Percentiles rank a stretch among this genome's conserved stretches.
Conservation (phyloP, 1,284 basidiomycete species). For the Austroboletus rostrupii region DNA sequence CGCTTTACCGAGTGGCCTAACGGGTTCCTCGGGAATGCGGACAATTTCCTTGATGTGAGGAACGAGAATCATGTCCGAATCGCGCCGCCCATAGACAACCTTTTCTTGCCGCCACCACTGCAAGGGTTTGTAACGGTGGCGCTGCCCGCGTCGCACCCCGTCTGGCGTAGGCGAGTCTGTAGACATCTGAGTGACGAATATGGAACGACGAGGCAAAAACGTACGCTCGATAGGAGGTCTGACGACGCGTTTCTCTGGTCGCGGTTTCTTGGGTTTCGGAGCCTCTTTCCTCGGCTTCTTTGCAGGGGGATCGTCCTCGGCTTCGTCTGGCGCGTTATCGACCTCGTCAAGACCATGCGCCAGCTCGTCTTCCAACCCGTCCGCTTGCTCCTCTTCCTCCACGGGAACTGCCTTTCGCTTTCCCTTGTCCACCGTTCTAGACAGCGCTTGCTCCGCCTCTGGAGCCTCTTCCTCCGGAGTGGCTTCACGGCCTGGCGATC, state of each 20-base stretch:
- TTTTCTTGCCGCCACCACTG: constrained; percentile 94
- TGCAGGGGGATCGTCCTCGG: constrained; percentile 29
- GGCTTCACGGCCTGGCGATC: constrained; percentile 36
- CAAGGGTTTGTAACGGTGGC: constrained; percentile 74
- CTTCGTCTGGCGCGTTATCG: constrained; percentile 38
- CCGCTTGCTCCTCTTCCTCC: constrained; percentile 30
- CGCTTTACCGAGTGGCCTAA: constrained; percentile 49
- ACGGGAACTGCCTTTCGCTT: constrained; percentile 31
- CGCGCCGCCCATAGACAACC: constrained; percentile 71
- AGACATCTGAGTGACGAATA: constrained; percentile 9
- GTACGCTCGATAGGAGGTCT: constrained; percentile 20
- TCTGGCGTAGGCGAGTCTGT: constrained; percentile 34
- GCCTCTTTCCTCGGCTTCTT: constrained; percentile 32
- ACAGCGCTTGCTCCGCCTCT: constrained; percentile 31
- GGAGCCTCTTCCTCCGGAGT: constrained; percentile 38
- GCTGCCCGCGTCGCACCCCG: constrained; percentile 72
- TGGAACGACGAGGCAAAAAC: not conserved
- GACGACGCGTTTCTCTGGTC: constrained; percentile 20
- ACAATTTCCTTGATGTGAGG: constrained; percentile 82
- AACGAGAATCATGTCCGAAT: constrained; percentile 53
- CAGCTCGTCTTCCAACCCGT: constrained; percentile 54
- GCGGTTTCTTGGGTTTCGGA: constrained; percentile 35
- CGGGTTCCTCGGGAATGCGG: constrained; percentile 67
- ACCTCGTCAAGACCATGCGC: constrained; percentile 44
- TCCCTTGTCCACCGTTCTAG: constrained; percentile 33